Conservation (phyloP, 75 land plant species). For the Pseudotsuga menziesii region DNA sequence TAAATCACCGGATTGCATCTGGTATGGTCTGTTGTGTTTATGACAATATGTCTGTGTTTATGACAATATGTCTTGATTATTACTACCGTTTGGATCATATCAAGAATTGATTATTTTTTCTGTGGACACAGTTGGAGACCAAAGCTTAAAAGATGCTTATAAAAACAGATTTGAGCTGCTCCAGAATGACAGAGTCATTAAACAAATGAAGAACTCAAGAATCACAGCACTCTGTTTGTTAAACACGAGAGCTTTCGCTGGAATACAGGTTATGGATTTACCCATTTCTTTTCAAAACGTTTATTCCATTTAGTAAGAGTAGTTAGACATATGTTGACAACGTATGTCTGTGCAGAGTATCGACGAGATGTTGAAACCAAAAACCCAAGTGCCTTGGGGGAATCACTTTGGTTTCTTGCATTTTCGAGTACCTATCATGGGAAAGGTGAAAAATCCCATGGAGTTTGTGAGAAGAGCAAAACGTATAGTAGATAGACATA, state of each 20-base stretch:
- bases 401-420: not conserved
- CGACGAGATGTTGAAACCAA: not conserved
- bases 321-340: not conserved
- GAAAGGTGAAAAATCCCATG: not conserved
- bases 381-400: not conserved
- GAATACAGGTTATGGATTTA: conserved; percentile 8
- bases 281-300: not conserved
- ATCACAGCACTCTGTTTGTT: conserved; percentile 17
- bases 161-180: not conserved
- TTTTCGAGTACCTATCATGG: not conserved
- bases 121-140: not conserved
- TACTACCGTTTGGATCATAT: no score
- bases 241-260: conserved; percentile 14
- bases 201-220: not conserved
- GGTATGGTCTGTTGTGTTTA: not conserved
- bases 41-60: not conserved
- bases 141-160: not conserved
- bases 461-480: not conserved
- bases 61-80: no score
- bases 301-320: not conserved
- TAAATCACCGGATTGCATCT: no score
- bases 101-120: not conserved
- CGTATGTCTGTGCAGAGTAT: not conserved
- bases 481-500: not conserved
- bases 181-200: not conserved